Evolutionary conservation across 192 early-diverging fungal species (phyloP).

Genomic region (Coemansia sp.): DNA sequence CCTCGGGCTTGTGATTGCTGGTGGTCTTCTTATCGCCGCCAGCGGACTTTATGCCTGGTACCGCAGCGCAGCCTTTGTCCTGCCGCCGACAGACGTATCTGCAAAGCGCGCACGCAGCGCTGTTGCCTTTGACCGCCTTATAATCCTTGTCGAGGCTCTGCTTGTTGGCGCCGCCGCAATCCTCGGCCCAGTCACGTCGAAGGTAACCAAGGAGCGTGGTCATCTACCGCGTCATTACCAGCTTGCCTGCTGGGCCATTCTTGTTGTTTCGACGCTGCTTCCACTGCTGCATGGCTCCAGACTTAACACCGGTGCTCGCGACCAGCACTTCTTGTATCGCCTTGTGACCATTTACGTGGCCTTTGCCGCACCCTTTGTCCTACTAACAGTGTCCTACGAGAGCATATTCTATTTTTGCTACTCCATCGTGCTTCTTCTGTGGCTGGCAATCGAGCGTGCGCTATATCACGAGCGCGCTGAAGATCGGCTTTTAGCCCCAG

Average conservation of each 20-base stretch:
- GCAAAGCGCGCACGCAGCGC: conserved; percentile 24
- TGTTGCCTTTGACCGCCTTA: conserved; percentile 30
- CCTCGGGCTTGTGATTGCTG: conserved; percentile 60
- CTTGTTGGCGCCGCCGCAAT: conserved; percentile 44
- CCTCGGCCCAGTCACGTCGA: conserved; percentile 44
- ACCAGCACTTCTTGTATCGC: conserved; percentile 77
- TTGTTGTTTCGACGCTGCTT: conserved; percentile 39
- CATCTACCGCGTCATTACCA: conserved; percentile 40
- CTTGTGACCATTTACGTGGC: conserved; percentile 80
- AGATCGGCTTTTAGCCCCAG: conserved; percentile 33
- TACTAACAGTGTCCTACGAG: conserved; percentile 92
- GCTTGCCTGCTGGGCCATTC: conserved; percentile 45
- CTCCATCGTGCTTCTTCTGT: conserved; percentile 67
- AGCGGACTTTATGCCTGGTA: conserved; percentile 52
- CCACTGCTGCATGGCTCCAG: conserved; percentile 49
- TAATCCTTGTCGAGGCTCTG: conserved; percentile 43
- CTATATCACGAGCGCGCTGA: conserved; percentile 51
- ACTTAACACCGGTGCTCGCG: conserved; percentile 40
- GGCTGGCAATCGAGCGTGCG: conserved; percentile 75
- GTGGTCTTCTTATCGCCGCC: conserved; percentile 35
- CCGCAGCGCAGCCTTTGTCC: conserved; percentile 35
- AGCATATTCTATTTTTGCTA: conserved; percentile 85
- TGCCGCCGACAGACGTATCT: conserved; percentile 33
- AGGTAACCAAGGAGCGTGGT: conserved; percentile 38
- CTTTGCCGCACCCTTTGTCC: conserved; percentile 83